Evolutionary conservation across 2,329 filamentous ascomycete genomes (phyloP).

Genomic region (Apiospora hydei): DNA sequence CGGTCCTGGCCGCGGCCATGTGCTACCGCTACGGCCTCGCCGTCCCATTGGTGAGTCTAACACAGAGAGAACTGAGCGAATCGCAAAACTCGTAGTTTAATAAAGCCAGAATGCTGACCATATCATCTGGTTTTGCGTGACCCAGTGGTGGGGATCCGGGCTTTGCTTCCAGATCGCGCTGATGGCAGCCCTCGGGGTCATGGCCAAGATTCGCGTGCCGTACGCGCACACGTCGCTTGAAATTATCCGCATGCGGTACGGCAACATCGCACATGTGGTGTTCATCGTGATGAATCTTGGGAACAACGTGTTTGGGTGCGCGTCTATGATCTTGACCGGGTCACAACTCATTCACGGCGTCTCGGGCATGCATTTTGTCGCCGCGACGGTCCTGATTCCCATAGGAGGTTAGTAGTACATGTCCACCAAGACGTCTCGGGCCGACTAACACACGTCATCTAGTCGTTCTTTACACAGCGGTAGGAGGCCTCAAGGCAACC

Average conservation of each 20-base stretch:
- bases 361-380: slow-evolving; percentile 56
- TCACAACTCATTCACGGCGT: slow-evolving; percentile 54
- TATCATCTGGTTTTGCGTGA: too few species aligned
- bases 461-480: slow-evolving; percentile 56
- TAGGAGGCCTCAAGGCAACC: slow-evolving; percentile 57
- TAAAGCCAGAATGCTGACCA: too few species aligned
- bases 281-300: slow-evolving; percentile 50
- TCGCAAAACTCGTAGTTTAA: too few species aligned
- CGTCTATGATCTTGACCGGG: slow-evolving; percentile 53
- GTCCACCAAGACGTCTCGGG: too few species aligned
- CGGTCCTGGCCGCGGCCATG: slow-evolving; percentile 45
- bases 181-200: slow-evolving; percentile 56
- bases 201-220: slow-evolving; percentile 56
- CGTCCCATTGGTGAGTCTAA: slow-evolving; percentile 39
- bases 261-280: slow-evolving; percentile 47
- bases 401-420: slow-evolving; percentile 41
- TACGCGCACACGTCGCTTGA: slow-evolving; percentile 59
- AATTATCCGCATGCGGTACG: slow-evolving; percentile 56
- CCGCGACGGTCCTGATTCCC: slow-evolving; percentile 53
- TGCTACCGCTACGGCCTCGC: slow-evolving; percentile 41
- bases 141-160: slow-evolving; percentile 43
- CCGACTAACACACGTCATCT: slow-evolving; percentile 2
- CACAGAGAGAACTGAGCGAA: too few species aligned
- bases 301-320: slow-evolving; percentile 52
- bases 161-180: slow-evolving; percentile 54